Percentiles rank a stretch among this genome's conserved stretches.
These are phyloP conservation scores for Fusarium illudens DNA, from an alignment of 2,329 filamentous ascomycete species.

Conservation along the genomic window DNA sequence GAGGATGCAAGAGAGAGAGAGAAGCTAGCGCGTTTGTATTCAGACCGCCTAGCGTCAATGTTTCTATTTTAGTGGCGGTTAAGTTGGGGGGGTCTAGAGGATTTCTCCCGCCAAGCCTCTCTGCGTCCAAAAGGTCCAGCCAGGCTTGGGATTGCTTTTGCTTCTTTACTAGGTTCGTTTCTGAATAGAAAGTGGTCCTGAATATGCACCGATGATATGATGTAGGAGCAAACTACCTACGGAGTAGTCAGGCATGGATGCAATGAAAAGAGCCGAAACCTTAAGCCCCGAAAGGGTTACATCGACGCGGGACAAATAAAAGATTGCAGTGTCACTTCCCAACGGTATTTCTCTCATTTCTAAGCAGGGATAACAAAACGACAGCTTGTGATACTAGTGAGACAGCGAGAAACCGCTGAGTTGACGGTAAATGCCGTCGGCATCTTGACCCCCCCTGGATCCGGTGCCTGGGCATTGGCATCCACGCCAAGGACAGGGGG, in stretches of 20 bases:
- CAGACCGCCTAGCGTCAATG: not conserved
- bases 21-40: not conserved
- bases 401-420: not conserved
- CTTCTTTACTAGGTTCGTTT: not conserved
- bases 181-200: not conserved
- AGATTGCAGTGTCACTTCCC: not conserved
- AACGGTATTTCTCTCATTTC: not conserved
- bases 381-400: not conserved
- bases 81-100: not conserved
- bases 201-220: not conserved
- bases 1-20: not conserved
- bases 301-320: not conserved
- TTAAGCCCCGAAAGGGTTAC: not conserved
- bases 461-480: not conserved
- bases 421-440: not conserved
- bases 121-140: too few relatives aligned
- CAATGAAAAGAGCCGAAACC: not conserved
- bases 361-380: not conserved
- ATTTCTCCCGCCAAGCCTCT: not conserved
- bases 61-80: not conserved
- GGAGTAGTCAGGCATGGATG: too few relatives aligned
- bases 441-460: not conserved
- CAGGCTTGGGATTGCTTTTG: not conserved
- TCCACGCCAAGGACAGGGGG: not conserved
- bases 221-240: not conserved